phyloP scores from a whole-genome alignment of 805 yeast species.

The Schwanniomyces pseudopolymorphus region DNA sequence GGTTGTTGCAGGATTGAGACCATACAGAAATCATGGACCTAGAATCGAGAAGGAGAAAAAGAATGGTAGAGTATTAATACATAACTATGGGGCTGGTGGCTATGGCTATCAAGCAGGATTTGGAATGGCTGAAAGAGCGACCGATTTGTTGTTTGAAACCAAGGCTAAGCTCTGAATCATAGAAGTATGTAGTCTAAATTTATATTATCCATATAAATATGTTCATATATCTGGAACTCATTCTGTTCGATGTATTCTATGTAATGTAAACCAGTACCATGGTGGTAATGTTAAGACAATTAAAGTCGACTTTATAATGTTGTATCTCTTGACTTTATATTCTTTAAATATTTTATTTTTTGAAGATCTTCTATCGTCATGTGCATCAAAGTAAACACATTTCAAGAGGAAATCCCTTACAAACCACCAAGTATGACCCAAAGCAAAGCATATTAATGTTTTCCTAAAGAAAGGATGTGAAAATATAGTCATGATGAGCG shows the following conservation, averaged over 20 bases:
- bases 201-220: neutral
- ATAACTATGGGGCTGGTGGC: conserved; percentile 28
- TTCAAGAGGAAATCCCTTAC: conserved; percentile 16
- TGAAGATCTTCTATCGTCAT: conserved; percentile 12
- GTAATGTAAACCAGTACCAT: conserved; percentile 31
- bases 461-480: conserved; percentile 13
- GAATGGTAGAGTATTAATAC: conserved; percentile 23
- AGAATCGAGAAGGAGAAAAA: conserved; percentile 16
- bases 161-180: neutral
- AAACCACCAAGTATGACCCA: conserved; percentile 39
- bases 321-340: conserved; percentile 10
- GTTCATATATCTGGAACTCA: neutral
- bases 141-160: conserved; percentile 18
- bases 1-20: conserved; percentile 23
- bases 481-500: conserved; percentile 2
- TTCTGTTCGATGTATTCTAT: conserved; percentile 8
- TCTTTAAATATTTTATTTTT: conserved; percentile 11
- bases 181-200: neutral
- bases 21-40: conserved; percentile 23
- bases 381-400: conserved; percentile 15
- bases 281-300: conserved; percentile 26
- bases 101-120: conserved; percentile 53
- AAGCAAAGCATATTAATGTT: conserved; percentile 11
- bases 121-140: conserved; percentile 57
- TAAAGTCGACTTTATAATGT: conserved; percentile 10